Evolutionary conservation across 1,139 yeast species (phyloP).

Genomic region (Geotrichum restrictum): DNA sequence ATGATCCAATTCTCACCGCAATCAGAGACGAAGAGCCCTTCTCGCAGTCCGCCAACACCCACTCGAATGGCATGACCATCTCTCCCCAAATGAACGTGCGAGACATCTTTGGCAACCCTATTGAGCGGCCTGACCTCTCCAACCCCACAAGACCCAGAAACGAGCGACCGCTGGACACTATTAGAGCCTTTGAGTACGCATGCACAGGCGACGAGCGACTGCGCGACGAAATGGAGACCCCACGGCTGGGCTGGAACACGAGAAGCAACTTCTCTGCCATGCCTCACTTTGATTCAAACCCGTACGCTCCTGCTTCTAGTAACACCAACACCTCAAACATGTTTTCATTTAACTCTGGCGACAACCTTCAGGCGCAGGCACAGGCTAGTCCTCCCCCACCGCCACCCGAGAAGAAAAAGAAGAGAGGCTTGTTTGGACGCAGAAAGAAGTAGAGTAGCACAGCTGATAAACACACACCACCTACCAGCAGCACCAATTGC

Average conservation of each 20-base stretch:
- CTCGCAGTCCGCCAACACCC: slow-evolving; percentile 47
- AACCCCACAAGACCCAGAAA: slow-evolving; percentile 90
- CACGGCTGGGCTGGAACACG: slow-evolving; percentile 72
- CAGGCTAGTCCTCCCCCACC: slow-evolving; percentile 32
- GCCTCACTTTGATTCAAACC: slow-evolving; percentile 40
- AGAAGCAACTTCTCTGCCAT: slow-evolving; percentile 51
- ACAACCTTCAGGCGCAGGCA: slow-evolving; percentile 53
- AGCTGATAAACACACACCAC: too few relatives aligned
- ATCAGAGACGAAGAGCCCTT: slow-evolving; percentile 95
- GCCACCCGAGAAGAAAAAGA: slow-evolving; percentile 52
- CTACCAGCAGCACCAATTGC: too few relatives aligned
- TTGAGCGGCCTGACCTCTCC: slow-evolving; percentile 71
- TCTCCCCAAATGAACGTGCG: slow-evolving; percentile 47
- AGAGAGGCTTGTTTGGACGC: slow-evolving; percentile 70
- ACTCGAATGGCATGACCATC: slow-evolving; percentile 43
- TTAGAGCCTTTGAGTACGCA: slow-evolving; percentile 85
- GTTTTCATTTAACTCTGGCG: slow-evolving; percentile 32
- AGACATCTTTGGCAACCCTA: slow-evolving; percentile 81
- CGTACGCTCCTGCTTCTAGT: slow-evolving; percentile 36
- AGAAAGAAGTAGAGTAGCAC: slow-evolving; percentile 54
- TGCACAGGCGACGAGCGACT: slow-evolving; percentile 80
- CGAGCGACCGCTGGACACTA: slow-evolving; percentile 94
- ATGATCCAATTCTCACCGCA: slow-evolving; percentile 86
- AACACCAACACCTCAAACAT: slow-evolving; percentile 34
- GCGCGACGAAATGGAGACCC: slow-evolving; percentile 75